Evolutionary conservation across 257 asterid genomes (phyloP), one percentile per base, ranked within the genome.

Genomic region (Scutellaria galericulata): DNA sequence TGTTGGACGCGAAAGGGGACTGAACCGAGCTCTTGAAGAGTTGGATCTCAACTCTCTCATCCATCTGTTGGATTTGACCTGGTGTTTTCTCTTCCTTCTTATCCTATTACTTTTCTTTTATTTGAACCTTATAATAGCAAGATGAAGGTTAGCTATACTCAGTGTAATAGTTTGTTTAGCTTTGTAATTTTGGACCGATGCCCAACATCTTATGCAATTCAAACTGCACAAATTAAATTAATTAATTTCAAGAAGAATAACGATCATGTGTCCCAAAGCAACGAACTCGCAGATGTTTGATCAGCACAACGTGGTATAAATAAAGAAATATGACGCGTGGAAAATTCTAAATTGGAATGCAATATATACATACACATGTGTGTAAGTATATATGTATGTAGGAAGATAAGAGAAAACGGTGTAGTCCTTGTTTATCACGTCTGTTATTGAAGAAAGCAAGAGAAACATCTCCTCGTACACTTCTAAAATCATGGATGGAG

Each of bases 171-270:
- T n/a, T n/a, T n/a, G n/a, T n/a, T n/a, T n/a, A n/a, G n/a, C n/a
- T n/a, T n/a, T n/a, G n/a, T n/a, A n/a, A n/a, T n/a, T n/a, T n/a
- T n/a, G n/a, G n/a, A n/a, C n/a, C n/a, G n/a, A n/a, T n/a, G n/a
- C n/a, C n/a, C n/a, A n/a, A n/a, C 98, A 92, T 86, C 76, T 70
- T 6, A 24, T 57, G 4, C 56, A 27, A 24, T 68, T 40, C 7
- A 62, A 66, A 78, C 80, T 71, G 83, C 80, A 66, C 51, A 64
- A 50, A 71, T 44, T 39, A 5, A 64, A 47, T 15, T 9, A 6
- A 67, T 71, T 9, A 31, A 31, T 31, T 31, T 31, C 37, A 31
- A 31, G 14, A 7, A 18, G 31, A 53, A 3, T 12, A 8, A 24
- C 27, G 1, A 56, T 40, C 2, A 59, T 31, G 2, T 31, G 41